Conservation (phyloP, 768 basidiomycete genomes). For the Tricholomella constricta region DNA sequence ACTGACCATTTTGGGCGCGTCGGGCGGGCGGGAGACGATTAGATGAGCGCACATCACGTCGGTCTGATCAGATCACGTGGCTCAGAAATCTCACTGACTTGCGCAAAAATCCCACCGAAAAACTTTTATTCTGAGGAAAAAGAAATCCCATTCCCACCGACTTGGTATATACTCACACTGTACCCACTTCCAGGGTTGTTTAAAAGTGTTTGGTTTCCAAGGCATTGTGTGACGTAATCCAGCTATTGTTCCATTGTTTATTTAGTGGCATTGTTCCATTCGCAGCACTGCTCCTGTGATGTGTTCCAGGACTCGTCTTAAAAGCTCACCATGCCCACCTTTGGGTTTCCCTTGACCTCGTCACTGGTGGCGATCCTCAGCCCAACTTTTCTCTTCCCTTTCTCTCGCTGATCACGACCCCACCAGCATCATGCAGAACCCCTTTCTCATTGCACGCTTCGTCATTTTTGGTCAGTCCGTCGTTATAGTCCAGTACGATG, state of each 20-base stretch:
- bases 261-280: constrained; percentile 6
- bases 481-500: background rate
- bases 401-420: constrained; percentile 3
- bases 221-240: background rate
- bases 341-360: constrained; percentile 8
- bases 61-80: background rate
- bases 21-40: constrained; percentile 3
- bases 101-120: background rate
- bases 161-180: background rate
- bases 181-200: background rate
- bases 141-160: background rate
- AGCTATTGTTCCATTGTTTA: constrained; percentile 7
- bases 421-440: constrained; percentile 40
- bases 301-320: background rate
- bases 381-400: constrained; percentile 9
- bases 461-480: constrained; percentile 56
- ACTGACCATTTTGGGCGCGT: background rate
- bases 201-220: background rate
- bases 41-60: background rate
- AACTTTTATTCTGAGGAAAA: background rate
- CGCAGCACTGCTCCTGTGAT: constrained; percentile 5
- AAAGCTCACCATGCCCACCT: background rate
- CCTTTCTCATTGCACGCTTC: constrained; percentile 58
- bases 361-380: constrained; percentile 20
- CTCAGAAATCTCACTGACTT: background rate